Percentiles rank a stretch among this genome's conserved stretches.
Conservation (phyloP, 169 alveolate species). For the Plasmodium sp. region DNA sequence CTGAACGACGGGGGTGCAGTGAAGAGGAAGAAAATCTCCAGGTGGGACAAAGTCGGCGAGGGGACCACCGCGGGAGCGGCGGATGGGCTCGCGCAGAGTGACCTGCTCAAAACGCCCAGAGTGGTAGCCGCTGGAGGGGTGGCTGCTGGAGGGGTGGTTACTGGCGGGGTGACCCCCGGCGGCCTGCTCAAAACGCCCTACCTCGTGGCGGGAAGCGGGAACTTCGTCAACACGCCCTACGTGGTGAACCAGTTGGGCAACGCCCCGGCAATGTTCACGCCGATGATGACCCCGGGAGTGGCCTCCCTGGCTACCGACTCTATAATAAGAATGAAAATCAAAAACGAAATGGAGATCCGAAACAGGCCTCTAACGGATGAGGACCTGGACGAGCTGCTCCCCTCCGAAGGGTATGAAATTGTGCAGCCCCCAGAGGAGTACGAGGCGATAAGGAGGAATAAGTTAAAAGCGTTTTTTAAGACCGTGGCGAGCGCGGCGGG, state of each 20-base stretch:
- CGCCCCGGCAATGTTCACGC: background rate
- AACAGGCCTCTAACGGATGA: slow-evolving; percentile 94
- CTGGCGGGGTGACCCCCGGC: background rate
- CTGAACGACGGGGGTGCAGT: background rate
- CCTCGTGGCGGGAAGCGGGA: background rate
- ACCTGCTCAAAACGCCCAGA: background rate
- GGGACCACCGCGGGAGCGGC: slow-evolving; percentile 20
- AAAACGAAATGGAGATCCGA: slow-evolving; percentile 76
- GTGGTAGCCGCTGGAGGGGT: background rate
- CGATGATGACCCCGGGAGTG: background rate
- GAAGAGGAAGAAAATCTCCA: slow-evolving; percentile 9
- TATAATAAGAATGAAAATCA: slow-evolving; percentile 38
- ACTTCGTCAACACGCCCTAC: slow-evolving; percentile 15
- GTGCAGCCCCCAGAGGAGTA: slow-evolving; percentile 93
- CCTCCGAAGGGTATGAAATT: slow-evolving; percentile 93
- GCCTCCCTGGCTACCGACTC: background rate
- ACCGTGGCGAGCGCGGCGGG: slow-evolving; percentile 20
- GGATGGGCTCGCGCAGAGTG: slow-evolving; percentile 12
- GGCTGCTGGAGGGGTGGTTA: background rate
- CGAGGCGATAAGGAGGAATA: slow-evolving; percentile 78
- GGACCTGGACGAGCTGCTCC: slow-evolving; percentile 95
- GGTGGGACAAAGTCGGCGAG: slow-evolving; percentile 59
- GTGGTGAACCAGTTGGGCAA: background rate
- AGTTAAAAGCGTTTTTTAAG: slow-evolving; percentile 73
- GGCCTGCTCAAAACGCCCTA: slow-evolving; percentile 1